Evolutionary conservation across 805 yeast species (phyloP), one percentile per base, ranked within the genome.

Genomic region (Diddensiella transvaalensis): DNA sequence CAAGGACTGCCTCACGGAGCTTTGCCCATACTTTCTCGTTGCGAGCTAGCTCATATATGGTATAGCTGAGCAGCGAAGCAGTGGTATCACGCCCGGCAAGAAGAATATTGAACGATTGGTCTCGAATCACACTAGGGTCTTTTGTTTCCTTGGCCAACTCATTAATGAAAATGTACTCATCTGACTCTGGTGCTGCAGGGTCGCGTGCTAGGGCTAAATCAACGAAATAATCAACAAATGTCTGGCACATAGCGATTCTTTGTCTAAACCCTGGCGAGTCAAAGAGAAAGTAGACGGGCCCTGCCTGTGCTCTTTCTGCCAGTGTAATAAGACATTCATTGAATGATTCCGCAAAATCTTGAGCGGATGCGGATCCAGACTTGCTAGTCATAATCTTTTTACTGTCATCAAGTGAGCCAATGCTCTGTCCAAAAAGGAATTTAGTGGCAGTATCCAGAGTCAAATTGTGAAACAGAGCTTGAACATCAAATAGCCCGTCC

Each of bases 11-110:
- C 32, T 58, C 60, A 46, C 76, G 69, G 48, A 77, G 66, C 49
- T 61, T 60, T 19, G 51, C 41, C 48, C 53, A 64, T 17, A 60
- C 58, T 5, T 57, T 49, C 30, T 60, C 59, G 57, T 75, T 61
- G 47, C 74, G 65, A 10, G 77, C 71, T 46, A 77, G 66, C 56
- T 75, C 74, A 53, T 63, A 74, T 42, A 75, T 64, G 19, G 70
- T 58, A 59, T 70, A 74, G n/a, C 77, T 69, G 48, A 77, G 68
- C 30, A 74, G 62, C 3, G 75, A 72, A 6, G 81, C 80, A 11
- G 82, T 77, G 40, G 81, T 77, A 56, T 77, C 81, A 56, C 82
- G 68, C 24, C 80, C 80, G 15, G 82, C 82, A 19, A 76, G 60
- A 48, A 77, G 66, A 48, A 77, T 71, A 57, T 75, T 76, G 60